Percentiles rank a stretch among this genome's conserved stretches.
Evolutionary conservation across 139 green algal species (phyloP).

Genomic region (Asterochloris sp.): DNA sequence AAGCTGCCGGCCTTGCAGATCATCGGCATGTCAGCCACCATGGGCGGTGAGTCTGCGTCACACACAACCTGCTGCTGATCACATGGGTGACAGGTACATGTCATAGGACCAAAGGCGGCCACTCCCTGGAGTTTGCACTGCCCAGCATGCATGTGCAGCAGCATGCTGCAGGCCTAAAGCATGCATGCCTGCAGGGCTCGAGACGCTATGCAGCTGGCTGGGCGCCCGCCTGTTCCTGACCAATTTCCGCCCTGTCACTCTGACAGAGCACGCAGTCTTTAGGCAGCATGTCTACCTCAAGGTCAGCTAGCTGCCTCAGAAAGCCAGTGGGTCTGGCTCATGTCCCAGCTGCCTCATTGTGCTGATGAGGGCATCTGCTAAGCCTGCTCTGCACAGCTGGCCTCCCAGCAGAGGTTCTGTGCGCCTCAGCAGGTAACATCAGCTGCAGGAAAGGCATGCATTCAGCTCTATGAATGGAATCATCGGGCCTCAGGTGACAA

Average conservation of each 20-base stretch:
- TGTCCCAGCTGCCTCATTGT: not conserved
- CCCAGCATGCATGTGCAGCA: not conserved
- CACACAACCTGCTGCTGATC: not conserved
- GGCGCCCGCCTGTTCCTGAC: slow-evolving; percentile 80
- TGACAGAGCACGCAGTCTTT: slow-evolving; percentile 72
- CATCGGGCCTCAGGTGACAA: not conserved
- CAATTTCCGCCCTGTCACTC: slow-evolving; percentile 80
- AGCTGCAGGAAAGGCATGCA: no score
- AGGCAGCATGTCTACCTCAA: slow-evolving; percentile 39
- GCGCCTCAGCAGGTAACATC: no score
- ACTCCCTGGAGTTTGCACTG: no score
- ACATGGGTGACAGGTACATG: no score
- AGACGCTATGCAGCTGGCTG: slow-evolving; percentile 81
- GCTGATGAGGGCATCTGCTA: no score
- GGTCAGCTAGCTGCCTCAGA: not conserved
- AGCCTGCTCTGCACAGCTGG: no score
- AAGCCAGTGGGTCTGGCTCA: not conserved
- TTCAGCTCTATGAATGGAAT: no score
- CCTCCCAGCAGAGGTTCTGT: no score
- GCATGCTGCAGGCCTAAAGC: not conserved
- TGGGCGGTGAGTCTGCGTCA: slow-evolving; percentile 34
- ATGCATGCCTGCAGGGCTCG: slow-evolving; percentile 56
- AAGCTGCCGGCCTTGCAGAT: slow-evolving; percentile 61
- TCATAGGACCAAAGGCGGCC: no score
- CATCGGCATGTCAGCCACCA: slow-evolving; percentile 95